Percentiles rank a stretch among this genome's conserved stretches.
Evolutionary conservation across 768 basidiomycete species (phyloP).

Genomic region (Piloderma croceum): DNA sequence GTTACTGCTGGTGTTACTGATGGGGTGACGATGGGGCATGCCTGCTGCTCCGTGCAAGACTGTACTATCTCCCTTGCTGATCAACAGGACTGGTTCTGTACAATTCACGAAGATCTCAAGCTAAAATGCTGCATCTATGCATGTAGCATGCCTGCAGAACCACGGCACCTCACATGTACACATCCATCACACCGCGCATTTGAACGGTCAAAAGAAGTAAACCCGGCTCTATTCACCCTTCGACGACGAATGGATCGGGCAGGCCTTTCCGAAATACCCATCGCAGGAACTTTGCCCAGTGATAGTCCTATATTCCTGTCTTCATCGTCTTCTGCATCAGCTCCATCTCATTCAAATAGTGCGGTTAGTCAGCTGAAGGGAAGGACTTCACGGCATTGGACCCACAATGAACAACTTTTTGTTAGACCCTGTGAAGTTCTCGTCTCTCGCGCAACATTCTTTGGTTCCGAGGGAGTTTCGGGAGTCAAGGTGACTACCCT

Average conservation of each 20-base stretch:
- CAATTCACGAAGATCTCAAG: slow-evolving; percentile 3
- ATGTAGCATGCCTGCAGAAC: slow-evolving; percentile 2
- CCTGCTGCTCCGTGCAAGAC: slow-evolving; percentile 16
- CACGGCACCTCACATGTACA: slow-evolving; percentile 1
- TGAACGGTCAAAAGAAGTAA: no score
- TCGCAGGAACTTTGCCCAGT: no score
- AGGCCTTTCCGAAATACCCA: no score
- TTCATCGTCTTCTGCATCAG: no score
- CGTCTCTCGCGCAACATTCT: slow-evolving; percentile 11
- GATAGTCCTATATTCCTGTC: no score
- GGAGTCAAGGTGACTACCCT: slow-evolving; percentile 11
- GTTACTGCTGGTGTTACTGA: slow-evolving; percentile 16
- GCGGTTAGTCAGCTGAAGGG: slow-evolving; percentile 1
- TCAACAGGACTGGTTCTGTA: slow-evolving; percentile 12
- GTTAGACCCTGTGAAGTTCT: slow-evolving; percentile 14
- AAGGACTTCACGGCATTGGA: slow-evolving; percentile 6
- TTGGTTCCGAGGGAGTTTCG: slow-evolving; percentile 6
- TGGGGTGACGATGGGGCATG: slow-evolving; percentile 22
- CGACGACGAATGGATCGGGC: no score
- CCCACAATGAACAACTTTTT: slow-evolving; percentile 16
- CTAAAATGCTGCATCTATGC: slow-evolving; percentile 3
- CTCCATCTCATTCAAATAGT: no score
- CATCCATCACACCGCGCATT: no score
- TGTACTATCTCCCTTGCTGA: slow-evolving; percentile 10
- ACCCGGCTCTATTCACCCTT: no score